These are phyloP conservation scores for Rachicladosporium sp. DNA, from an alignment of 2,329 filamentous ascomycete genomes.

Conservation along the genomic window DNA sequence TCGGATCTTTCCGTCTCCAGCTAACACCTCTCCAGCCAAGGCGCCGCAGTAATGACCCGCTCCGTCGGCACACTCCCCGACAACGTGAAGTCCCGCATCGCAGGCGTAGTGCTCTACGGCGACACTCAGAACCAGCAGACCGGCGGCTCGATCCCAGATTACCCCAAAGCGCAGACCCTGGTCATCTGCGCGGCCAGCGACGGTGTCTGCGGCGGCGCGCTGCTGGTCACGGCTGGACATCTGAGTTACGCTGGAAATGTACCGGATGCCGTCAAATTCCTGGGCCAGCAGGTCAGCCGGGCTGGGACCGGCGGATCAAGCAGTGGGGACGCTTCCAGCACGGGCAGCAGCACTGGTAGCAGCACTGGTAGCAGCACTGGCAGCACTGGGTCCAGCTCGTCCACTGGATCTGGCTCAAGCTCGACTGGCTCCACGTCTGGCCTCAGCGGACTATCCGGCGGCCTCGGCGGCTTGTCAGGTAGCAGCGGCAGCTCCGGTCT, in stretches of 20 bases:
- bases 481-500: background rate
- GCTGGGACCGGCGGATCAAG: background rate
- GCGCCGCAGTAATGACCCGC: conserved; percentile 26
- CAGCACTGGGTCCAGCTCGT: background rate
- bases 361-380: background rate
- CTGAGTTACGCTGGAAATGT: conserved; percentile 19
- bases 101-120: conserved; percentile 29
- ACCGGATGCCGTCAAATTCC: conserved; percentile 17
- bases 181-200: conserved; percentile 26
- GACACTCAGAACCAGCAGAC: conserved; percentile 30
- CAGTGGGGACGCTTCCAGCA: background rate
- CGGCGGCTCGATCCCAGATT: conserved; percentile 22
- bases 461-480: background rate
- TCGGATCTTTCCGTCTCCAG: too few relatives aligned
- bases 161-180: conserved; percentile 21
- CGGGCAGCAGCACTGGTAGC: background rate
- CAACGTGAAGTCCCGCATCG: conserved; percentile 20
- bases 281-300: conserved; percentile 10
- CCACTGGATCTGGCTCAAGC: too few relatives aligned
- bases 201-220: conserved; percentile 24
- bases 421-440: too few relatives aligned
- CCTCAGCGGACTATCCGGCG: background rate
- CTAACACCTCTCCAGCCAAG: conserved; percentile 20
- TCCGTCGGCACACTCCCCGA: conserved; percentile 20
- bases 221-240: conserved; percentile 23